Evolutionary conservation across 768 basidiomycete genomes (phyloP).

Genomic region (Tremella fuciformis): DNA sequence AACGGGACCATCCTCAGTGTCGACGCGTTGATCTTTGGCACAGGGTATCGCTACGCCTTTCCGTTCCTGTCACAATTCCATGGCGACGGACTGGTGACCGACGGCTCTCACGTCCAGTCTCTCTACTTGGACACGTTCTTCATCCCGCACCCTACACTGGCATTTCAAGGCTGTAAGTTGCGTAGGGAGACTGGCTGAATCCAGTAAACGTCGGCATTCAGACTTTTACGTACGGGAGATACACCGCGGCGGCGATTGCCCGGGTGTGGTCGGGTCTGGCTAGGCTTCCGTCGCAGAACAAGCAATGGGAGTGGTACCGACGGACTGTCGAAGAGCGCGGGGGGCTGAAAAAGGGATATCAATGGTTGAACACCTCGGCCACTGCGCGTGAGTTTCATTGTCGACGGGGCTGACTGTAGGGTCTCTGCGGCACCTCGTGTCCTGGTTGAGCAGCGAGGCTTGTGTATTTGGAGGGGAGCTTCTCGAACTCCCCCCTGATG

Average conservation of each 20-base stretch:
- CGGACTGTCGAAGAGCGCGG: slow-evolving; percentile 18
- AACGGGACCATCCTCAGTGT: slow-evolving; percentile 12
- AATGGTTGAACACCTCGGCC: slow-evolving; percentile 13
- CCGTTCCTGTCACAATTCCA: slow-evolving; percentile 13
- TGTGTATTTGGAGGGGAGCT: slow-evolving; percentile 12
- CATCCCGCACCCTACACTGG: slow-evolving; percentile 25
- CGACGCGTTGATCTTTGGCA: slow-evolving; percentile 9
- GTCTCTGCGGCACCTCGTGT: slow-evolving; percentile 9
- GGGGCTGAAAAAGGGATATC: slow-evolving; percentile 20
- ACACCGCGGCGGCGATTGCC: slow-evolving; percentile 17
- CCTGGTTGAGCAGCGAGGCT: slow-evolving; percentile 17
- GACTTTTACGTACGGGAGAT: slow-evolving; percentile 22
- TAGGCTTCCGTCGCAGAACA: slow-evolving; percentile 6
- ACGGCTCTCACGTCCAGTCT: slow-evolving; percentile 17
- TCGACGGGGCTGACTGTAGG: slow-evolving; percentile 1
- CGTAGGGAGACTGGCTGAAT: not conserved
- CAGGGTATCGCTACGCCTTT: slow-evolving; percentile 13
- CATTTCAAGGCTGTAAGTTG: slow-evolving; percentile 27
- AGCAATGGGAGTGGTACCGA: slow-evolving; percentile 17
- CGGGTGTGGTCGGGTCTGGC: slow-evolving; percentile 23
- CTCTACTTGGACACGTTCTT: slow-evolving; percentile 24
- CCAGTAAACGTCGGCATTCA: slow-evolving; percentile 22
- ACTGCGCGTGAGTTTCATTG: slow-evolving; percentile 9
- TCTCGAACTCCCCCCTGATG: slow-evolving; percentile 16
- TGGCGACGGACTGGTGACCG: slow-evolving; percentile 11